Conservation (phyloP, 2,329 filamentous ascomycete species). For the Knufia petricola region DNA sequence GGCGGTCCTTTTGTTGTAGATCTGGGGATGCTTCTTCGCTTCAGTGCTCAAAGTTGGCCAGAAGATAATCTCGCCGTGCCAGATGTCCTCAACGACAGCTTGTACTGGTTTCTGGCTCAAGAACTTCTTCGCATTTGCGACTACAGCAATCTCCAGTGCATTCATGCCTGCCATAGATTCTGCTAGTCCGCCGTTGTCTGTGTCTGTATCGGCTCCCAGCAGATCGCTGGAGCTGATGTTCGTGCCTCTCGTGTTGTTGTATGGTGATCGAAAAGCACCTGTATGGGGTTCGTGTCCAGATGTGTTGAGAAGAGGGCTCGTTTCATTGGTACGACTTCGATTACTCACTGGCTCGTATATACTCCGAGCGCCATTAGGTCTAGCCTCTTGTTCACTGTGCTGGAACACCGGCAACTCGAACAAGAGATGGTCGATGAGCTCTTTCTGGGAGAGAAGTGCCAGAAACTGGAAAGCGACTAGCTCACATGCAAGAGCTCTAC, state of each 20-base stretch:
- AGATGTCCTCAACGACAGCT: constrained; percentile 73
- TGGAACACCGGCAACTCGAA: constrained; percentile 38
- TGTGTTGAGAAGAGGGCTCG: constrained; percentile 4
- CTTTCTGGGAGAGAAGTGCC: constrained; percentile 45
- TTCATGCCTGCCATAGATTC: constrained; percentile 69
- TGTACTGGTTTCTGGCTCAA: constrained; percentile 72
- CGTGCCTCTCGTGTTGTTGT: constrained; percentile 10
- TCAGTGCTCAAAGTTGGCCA: constrained; percentile 70
- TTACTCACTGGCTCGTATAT: background rate
- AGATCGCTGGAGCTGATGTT: background rate
- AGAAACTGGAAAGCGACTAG: constrained; percentile 54
- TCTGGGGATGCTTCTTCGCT: constrained; percentile 63
- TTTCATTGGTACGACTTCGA: background rate
- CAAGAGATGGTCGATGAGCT: constrained; percentile 49
- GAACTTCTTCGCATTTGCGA: constrained; percentile 75
- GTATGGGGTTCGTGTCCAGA: background rate
- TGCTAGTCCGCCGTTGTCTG: constrained; percentile 53
- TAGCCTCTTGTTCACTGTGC: constrained; percentile 4
- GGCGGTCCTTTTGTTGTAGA: constrained; percentile 58
- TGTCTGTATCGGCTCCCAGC: constrained; percentile 30
- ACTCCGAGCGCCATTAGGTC: background rate
- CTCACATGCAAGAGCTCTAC: constrained; percentile 50
- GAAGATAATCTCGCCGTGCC: constrained; percentile 78
- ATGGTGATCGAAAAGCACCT: constrained; percentile 6
- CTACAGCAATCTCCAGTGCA: constrained; percentile 74